Evolutionary conservation across 768 basidiomycete species (phyloP).

Genomic region (Russula foetens): DNA sequence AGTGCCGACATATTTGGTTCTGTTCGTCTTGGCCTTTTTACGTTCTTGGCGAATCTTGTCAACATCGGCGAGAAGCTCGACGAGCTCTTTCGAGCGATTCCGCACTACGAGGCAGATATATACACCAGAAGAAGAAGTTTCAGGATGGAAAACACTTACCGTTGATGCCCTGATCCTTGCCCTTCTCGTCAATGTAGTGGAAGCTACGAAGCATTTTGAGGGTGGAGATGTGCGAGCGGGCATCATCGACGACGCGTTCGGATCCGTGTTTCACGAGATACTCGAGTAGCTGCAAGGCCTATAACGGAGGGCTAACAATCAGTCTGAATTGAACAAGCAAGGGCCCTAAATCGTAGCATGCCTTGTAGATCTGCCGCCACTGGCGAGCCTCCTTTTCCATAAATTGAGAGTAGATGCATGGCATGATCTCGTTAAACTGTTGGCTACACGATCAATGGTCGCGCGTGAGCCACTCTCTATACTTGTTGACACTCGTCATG

Average conservation of each 20-base stretch:
- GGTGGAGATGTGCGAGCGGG: conserved; percentile 87
- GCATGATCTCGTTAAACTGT: conserved; percentile 99
- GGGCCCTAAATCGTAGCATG: conserved; percentile 22
- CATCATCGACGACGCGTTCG: conserved; percentile 96
- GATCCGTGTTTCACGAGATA: conserved; percentile 96
- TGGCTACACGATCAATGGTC: conserved; percentile 43
- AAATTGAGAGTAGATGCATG: conserved; percentile 87
- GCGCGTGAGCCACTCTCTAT: neutral
- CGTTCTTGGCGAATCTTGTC: conserved; percentile 86
- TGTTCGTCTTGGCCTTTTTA: conserved; percentile 86
- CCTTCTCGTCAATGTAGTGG: conserved; percentile 98
- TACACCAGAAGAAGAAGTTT: neutral
- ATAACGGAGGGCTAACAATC: neutral
- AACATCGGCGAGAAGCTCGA: conserved; percentile 85
- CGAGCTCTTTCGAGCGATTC: conserved; percentile 87
- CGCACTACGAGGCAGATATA: conserved; percentile 56
- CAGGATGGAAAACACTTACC: conserved; percentile 42
- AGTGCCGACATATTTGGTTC: conserved; percentile 80
- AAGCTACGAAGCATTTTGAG: conserved; percentile 97
- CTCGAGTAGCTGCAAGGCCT: conserved; percentile 90
- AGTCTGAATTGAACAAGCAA: neutral
- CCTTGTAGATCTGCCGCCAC: conserved; percentile 99
- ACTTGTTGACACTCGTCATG: neutral
- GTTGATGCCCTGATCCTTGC: conserved; percentile 97
- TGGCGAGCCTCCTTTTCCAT: conserved; percentile 98